Conservation (phyloP, 1,139 yeast species). For the Protomyces inouyei region DNA sequence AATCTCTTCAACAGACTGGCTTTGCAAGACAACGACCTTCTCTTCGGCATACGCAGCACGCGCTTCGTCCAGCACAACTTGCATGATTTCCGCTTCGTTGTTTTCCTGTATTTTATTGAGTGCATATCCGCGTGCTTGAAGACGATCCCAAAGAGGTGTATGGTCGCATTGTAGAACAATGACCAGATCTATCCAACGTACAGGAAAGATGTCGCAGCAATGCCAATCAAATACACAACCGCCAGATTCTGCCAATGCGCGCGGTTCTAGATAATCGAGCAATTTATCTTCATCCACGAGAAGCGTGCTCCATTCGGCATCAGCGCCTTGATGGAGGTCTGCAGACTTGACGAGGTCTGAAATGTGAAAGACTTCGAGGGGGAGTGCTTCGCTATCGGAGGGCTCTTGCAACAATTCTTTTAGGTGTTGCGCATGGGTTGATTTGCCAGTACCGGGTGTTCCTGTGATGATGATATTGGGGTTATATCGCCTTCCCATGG, state of each 20-base stretch:
- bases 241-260: slow-evolving; percentile 60
- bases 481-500: neutral
- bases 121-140: slow-evolving; percentile 63
- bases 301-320: slow-evolving; percentile 74
- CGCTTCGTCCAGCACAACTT: slow-evolving; percentile 82
- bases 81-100: slow-evolving; percentile 95
- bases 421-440: slow-evolving; percentile 71
- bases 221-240: slow-evolving; percentile 93
- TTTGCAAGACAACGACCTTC: slow-evolving; percentile 71
- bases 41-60: slow-evolving; percentile 71
- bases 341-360: slow-evolving; percentile 78
- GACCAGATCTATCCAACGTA: slow-evolving; percentile 82
- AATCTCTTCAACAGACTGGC: slow-evolving; percentile 69
- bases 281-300: slow-evolving; percentile 88
- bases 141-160: slow-evolving; percentile 64
- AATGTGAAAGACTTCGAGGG: slow-evolving; percentile 58
- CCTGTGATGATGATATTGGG: slow-evolving; percentile 87
- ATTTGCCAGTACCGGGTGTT: slow-evolving; percentile 96
- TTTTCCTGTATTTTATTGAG: slow-evolving; percentile 83
- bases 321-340: slow-evolving; percentile 75
- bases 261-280: slow-evolving; percentile 72
- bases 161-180: slow-evolving; percentile 81
- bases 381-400: neutral
- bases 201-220: slow-evolving; percentile 92
- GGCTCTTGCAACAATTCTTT: slow-evolving; percentile 42